phyloP scores from a whole-genome alignment of 208 protist species.

The Paratrypanosoma confusum region DNA sequence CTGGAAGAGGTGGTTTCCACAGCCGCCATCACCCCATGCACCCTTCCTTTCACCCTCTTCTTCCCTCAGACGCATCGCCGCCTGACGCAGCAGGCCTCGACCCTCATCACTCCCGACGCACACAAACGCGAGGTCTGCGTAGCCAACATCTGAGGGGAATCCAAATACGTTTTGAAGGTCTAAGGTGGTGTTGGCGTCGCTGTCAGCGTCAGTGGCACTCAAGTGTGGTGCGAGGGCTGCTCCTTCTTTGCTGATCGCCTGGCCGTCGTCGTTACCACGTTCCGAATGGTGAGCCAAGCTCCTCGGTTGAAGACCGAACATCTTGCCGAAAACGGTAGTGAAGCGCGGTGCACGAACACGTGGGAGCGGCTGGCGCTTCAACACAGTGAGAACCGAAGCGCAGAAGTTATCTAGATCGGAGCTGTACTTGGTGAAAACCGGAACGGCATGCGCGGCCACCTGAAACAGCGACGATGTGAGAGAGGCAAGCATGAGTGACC shows the following conservation, averaged over 20 bases:
- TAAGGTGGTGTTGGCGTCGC: no score
- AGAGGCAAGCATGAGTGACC: constrained; percentile 41
- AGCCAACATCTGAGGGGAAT: constrained; percentile 40
- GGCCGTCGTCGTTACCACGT: no score
- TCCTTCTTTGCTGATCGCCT: no score
- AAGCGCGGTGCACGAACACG: neutral
- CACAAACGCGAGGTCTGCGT: constrained; percentile 66
- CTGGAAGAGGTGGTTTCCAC: no score
- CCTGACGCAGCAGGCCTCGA: constrained; percentile 62
- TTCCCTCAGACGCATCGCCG: constrained; percentile 64
- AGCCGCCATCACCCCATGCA: constrained; percentile 6
- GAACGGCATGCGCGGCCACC: constrained; percentile 31
- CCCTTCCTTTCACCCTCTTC: constrained; percentile 19
- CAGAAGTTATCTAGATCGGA: constrained; percentile 63
- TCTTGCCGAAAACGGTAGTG: no score
- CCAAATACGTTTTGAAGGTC: no score
- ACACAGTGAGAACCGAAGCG: constrained; percentile 41
- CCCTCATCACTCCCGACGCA: constrained; percentile 53
- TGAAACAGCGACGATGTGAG: constrained; percentile 44
- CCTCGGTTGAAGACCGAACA: no score
- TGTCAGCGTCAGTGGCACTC: no score
- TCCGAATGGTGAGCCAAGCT: no score
- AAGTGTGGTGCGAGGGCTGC: no score
- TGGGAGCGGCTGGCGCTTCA: constrained; percentile 46
- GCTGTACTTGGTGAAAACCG: constrained; percentile 65